Conservation (phyloP, 805 yeast species). For the Komagataella populi region DNA sequence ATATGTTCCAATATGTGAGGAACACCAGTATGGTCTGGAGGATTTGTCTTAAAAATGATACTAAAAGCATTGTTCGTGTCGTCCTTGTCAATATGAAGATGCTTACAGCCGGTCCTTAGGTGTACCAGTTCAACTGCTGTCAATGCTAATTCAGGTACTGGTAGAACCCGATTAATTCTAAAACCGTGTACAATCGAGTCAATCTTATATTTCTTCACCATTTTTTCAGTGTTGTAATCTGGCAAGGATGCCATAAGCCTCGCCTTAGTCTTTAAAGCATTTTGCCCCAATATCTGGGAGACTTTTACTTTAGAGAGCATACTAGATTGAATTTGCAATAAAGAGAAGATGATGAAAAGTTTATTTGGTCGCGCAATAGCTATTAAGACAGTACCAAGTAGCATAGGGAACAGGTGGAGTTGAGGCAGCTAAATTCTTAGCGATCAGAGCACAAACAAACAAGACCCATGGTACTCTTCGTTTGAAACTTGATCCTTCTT, state of each 20-base stretch:
- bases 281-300: background rate
- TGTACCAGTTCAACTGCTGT: slow-evolving; percentile 69
- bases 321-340: background rate
- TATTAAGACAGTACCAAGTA: background rate
- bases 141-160: slow-evolving; percentile 72
- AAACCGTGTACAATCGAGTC: slow-evolving; percentile 58
- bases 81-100: slow-evolving; percentile 72
- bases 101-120: slow-evolving; percentile 56
- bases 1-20: slow-evolving; percentile 96
- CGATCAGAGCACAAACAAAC: background rate
- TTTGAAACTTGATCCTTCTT: too few species aligned
- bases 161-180: slow-evolving; percentile 43
- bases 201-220: slow-evolving; percentile 37
- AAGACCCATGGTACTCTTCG: background rate
- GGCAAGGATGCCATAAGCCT: background rate
- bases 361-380: background rate
- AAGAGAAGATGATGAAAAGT: background rate
- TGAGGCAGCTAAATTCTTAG: background rate
- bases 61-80: slow-evolving; percentile 84
- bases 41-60: slow-evolving; percentile 83
- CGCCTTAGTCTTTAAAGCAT: background rate
- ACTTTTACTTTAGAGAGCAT: background rate
- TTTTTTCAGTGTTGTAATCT: slow-evolving; percentile 2
- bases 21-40: slow-evolving; percentile 90
- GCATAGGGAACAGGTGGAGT: background rate